phyloP scores from a whole-genome alignment of 345 rosid genomes.

The Capsella bursapastoris region DNA sequence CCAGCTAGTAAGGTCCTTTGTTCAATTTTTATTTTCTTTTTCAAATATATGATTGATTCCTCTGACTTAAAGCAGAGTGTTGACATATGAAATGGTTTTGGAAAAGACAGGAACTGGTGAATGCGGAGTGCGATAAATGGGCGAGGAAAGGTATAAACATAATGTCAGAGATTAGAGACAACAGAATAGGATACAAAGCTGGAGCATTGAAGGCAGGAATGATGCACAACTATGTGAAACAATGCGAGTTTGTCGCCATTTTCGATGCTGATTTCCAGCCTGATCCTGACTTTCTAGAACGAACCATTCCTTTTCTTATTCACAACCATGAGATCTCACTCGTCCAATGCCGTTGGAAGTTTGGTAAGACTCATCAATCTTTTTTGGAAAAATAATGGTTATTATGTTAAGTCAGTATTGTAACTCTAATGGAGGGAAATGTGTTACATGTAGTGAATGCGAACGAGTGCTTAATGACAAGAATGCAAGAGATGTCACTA shows the following conservation, averaged over 20 bases:
- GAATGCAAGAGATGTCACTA: slow-evolving; percentile 66
- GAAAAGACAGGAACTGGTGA: slow-evolving; percentile 44
- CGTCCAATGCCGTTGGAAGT: slow-evolving; percentile 65
- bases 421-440: neutral
- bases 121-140: slow-evolving; percentile 47
- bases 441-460: slow-evolving; percentile 52
- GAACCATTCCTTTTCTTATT: slow-evolving; percentile 54
- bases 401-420: neutral
- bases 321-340: slow-evolving; percentile 55
- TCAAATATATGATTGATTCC: neutral
- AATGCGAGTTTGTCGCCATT: slow-evolving; percentile 56
- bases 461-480: slow-evolving; percentile 59
- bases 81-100: slow-evolving; percentile 34
- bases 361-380: slow-evolving; percentile 45
- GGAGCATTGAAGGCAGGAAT: slow-evolving; percentile 62
- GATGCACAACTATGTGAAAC: slow-evolving; percentile 60
- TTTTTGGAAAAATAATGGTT: neutral
- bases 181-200: slow-evolving; percentile 64
- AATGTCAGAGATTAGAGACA: slow-evolving; percentile 50
- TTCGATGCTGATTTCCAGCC: slow-evolving; percentile 69
- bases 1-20: slow-evolving; percentile 62
- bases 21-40: neutral
- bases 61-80: neutral
- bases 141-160: slow-evolving; percentile 48
- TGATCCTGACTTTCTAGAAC: slow-evolving; percentile 53